Evolutionary conservation across 345 rosid species (phyloP).

Genomic region (Iberis pinnata): DNA sequence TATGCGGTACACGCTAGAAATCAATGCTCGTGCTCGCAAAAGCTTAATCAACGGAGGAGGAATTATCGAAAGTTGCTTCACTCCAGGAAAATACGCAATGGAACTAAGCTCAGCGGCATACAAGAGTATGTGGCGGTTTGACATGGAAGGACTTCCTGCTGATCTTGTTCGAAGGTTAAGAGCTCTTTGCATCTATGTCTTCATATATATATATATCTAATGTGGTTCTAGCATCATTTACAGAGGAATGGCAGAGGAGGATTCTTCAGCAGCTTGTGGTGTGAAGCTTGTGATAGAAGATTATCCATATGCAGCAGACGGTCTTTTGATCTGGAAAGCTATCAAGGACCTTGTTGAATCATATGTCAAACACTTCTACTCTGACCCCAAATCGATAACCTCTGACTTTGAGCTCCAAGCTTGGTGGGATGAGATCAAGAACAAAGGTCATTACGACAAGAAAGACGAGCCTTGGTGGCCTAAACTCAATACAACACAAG

Average conservation of each 20-base stretch:
- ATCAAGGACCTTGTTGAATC: constrained; percentile 65
- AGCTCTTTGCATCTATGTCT: background rate
- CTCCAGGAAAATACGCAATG: constrained; percentile 73
- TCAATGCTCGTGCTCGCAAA: constrained; percentile 85
- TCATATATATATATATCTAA: constrained; percentile 5
- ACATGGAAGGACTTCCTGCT: constrained; percentile 90
- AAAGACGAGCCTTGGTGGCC: constrained; percentile 94
- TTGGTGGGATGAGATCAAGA: constrained; percentile 95
- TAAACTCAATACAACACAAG: constrained; percentile 60
- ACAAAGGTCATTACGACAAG: constrained; percentile 80
- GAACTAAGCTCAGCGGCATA: constrained; percentile 91
- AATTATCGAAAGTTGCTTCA: constrained; percentile 74
- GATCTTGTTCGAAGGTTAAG: constrained; percentile 77
- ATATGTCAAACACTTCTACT: constrained; percentile 66
- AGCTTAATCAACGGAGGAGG: constrained; percentile 91
- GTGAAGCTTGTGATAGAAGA: constrained; percentile 74
- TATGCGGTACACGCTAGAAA: constrained; percentile 86
- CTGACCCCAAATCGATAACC: constrained; percentile 45
- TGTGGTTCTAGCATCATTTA: background rate
- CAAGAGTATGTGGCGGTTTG: constrained; percentile 71
- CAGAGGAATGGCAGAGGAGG: constrained; percentile 94
- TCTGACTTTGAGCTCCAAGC: constrained; percentile 77
- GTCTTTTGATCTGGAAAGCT: constrained; percentile 86
- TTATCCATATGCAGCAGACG: constrained; percentile 91
- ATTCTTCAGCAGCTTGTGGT: constrained; percentile 65